Evolutionary conservation across 345 rosid species (phyloP), one percentile per base, ranked within the genome.

Genomic region (Melaleuca alternifolia): DNA sequence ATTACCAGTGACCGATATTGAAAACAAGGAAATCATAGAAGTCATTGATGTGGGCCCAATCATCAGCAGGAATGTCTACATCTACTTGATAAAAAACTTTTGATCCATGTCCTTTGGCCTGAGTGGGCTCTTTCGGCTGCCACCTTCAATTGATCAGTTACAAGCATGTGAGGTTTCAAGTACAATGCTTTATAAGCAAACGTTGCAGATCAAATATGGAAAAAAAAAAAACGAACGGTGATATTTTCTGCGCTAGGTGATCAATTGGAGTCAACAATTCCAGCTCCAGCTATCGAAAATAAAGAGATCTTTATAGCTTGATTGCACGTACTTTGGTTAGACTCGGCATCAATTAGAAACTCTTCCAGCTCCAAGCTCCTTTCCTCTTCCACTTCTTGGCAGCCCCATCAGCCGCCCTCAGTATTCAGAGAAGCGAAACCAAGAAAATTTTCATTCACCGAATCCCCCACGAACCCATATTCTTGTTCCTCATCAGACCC

Each of bases 401-500:
- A 83, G 91, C 91, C 21, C 53, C 54, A 89, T 97, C 98, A 86
- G 94, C 98, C 79, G 82, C 91, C 88, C 99, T 94, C 89, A 97
- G 95, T 71, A 92, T 86, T 88, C 99, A 96, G 91, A 97, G 76
- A 75, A 95, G 91, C 82, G 99, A 91, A 18, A 95, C 99, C 85
- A 97, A 46, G 75, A n/a, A 95, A 95, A 76, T 96, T 97, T 93
- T 97, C 99, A 83, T 93, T 97, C 90, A 97, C 86, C 71, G 99
- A 96, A 88, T 97, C 99, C 50, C 99, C 99, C 41, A 97, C 91
- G 61, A 97, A 90, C 90, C 99, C 99, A 97, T 87, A 59, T 94
- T 95, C 93, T 44, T 93, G 62, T 93, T 92, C 92, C 97, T 95
- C 98, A 94, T 93, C 88, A 82, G 10, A 76, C 81, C 86, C 84